phyloP scores from a whole-genome alignment of 2,329 filamentous ascomycete species.

The Trichoderma pleuroti region DNA sequence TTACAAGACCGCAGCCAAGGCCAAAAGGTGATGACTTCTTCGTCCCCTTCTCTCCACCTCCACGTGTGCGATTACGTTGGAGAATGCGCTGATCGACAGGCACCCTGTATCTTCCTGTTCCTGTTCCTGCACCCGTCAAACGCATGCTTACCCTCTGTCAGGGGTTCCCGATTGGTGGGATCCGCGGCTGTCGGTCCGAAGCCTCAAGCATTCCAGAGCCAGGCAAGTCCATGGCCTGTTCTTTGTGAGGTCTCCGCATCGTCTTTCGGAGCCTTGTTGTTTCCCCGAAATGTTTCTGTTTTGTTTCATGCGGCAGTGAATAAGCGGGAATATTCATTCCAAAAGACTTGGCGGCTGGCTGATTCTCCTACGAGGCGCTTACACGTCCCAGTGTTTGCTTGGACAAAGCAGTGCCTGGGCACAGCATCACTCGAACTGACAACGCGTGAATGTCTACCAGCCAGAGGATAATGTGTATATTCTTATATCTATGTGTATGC shows the following conservation, averaged over 20 bases:
- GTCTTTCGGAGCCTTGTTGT: neutral
- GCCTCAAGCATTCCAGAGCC: neutral
- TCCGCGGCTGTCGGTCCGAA: neutral
- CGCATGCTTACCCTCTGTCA: neutral
- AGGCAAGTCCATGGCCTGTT: neutral
- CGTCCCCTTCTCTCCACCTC: neutral
- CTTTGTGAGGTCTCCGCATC: neutral
- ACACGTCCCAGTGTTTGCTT: neutral
- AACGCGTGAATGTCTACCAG: neutral
- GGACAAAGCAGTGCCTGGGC: neutral
- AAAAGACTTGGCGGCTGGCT: neutral
- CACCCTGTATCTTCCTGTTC: neutral
- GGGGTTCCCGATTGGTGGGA: neutral
- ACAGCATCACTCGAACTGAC: neutral
- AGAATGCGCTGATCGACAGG: conserved; percentile 1
- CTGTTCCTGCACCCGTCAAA: neutral
- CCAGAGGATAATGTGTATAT: neutral
- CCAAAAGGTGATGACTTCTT: neutral
- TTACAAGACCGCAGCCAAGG: neutral
- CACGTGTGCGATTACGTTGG: neutral
- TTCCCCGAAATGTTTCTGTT: neutral
- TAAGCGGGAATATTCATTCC: neutral
- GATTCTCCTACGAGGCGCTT: neutral
- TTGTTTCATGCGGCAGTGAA: neutral
- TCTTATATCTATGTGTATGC: neutral